Base-by-base conservation (phyloP, 1,284 basidiomycete genomes). In the Leccinum pseudoinsigne region DNA sequence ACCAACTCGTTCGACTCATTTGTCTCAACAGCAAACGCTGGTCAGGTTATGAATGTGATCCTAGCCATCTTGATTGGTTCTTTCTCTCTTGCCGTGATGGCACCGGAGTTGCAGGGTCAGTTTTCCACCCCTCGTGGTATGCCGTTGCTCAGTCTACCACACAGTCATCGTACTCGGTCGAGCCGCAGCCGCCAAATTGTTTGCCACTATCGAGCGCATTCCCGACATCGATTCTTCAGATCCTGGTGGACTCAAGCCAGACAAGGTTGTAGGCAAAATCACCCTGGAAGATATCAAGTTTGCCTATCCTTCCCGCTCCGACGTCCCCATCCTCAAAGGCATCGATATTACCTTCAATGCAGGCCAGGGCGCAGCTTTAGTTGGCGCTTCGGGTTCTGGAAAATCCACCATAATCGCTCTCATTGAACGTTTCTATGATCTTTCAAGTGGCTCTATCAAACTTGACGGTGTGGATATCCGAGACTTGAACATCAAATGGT, bases 31-130 rank as follows among this genome's bases (percentile, higher is more conserved):
- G 87, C 90, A 54, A 77, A 79, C 58, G 78, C 90, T 18, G 93
- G 93, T 23, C 69, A 82, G 45, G 85, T 96, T 59, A 84, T 23
- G 65, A 95, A 91, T 68, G 93, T 95, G 50, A 88, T 95, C 77
- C 78, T 95, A 71, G 86, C 94, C 34, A 86, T 95, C 69, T 80
- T 97, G 40, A 94, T 95, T 68, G 94, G 94, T 72, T 93, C 93
- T 1, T 94, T 96, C 47, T 12, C 10, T 8, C 12, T 50, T 23
- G 18, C 10, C 7, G 2, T 7, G 12, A 23, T 50, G 11, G 47
- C 47, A 23, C 47, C 21, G 11, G 47, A 50, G 47, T 23, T 50
- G 21, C 47, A 50, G 21, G 11, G 47, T 50, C 47, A 50, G 47
- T 23, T 23, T 2, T 7, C 5, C 21, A 50, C 21, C 5, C 21